phyloP scores from a whole-genome alignment of 306 rosid species.

The Prunus mongolica region DNA sequence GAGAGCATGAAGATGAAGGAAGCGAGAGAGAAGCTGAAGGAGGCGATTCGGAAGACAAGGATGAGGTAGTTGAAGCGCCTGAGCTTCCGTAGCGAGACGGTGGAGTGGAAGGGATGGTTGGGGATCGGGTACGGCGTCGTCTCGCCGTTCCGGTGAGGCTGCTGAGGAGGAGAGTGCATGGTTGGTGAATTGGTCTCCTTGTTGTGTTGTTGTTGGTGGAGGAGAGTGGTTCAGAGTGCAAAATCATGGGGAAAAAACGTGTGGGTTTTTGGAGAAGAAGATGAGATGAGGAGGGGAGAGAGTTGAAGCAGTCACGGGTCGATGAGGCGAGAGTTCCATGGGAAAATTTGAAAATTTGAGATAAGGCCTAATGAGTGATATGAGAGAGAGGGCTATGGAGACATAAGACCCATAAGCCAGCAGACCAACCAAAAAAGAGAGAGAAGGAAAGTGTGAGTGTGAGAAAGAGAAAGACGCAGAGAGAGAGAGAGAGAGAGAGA shows the following conservation, averaged over 20 bases:
- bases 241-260: constrained; percentile 7
- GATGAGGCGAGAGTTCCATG: constrained; percentile 34
- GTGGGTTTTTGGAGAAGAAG: not conserved
- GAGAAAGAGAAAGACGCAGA: not conserved
- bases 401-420: not conserved
- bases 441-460: constrained; percentile 23
- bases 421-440: not conserved
- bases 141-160: constrained; percentile 32
- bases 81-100: constrained; percentile 81
- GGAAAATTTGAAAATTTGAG: not conserved
- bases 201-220: not conserved
- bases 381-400: not conserved
- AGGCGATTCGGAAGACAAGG: constrained; percentile 66
- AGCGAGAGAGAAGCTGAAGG: constrained; percentile 79
- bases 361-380: not conserved
- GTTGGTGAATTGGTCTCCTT: not conserved
- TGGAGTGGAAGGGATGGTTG: constrained; percentile 64
- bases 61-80: constrained; percentile 79
- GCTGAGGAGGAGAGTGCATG: constrained; percentile 66
- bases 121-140: not conserved
- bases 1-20: constrained; percentile 88
- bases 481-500: constrained; percentile 2
- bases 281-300: not conserved
- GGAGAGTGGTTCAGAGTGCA: not conserved
- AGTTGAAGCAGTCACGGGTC: constrained; percentile 33